phyloP scores from a whole-genome alignment of 1,284 basidiomycete genomes.

The Irpex rosettiformis region DNA sequence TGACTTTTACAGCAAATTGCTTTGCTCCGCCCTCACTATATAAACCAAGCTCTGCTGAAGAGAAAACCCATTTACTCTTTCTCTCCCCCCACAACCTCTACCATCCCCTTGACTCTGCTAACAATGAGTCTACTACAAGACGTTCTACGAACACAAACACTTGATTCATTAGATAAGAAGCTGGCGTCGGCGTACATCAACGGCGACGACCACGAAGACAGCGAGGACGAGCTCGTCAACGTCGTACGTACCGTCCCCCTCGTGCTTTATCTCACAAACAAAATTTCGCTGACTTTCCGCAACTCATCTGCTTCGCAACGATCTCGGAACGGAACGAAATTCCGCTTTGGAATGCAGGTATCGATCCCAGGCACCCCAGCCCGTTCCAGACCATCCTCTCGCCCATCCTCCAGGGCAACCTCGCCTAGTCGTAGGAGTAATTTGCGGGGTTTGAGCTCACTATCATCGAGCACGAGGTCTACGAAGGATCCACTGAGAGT shows the following conservation, averaged over 20 bases:
- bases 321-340: not conserved
- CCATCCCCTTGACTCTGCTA: slow-evolving; percentile 15
- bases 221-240: slow-evolving; percentile 71
- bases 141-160: slow-evolving; percentile 58
- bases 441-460: slow-evolving; percentile 36
- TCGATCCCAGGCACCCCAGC: slow-evolving; percentile 69
- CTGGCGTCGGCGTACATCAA: slow-evolving; percentile 29
- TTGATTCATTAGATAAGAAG: slow-evolving; percentile 43
- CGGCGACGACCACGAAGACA: slow-evolving; percentile 46
- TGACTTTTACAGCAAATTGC: not conserved
- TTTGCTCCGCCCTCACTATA: not conserved
- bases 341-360: slow-evolving; percentile 36
- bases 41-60: not conserved
- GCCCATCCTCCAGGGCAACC: slow-evolving; percentile 46
- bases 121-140: slow-evolving; percentile 73
- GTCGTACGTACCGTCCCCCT: slow-evolving; percentile 50
- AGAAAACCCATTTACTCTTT: not conserved
- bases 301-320: not conserved
- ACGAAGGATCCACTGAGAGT: slow-evolving; percentile 61
- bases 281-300: not conserved
- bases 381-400: slow-evolving; percentile 43
- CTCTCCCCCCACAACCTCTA: not conserved
- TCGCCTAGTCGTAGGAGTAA: slow-evolving; percentile 55
- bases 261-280: slow-evolving; percentile 5
- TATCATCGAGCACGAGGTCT: slow-evolving; percentile 23